Evolutionary conservation across 2,329 filamentous ascomycete genomes (phyloP).

Genomic region (Niveomyces coronatus): DNA sequence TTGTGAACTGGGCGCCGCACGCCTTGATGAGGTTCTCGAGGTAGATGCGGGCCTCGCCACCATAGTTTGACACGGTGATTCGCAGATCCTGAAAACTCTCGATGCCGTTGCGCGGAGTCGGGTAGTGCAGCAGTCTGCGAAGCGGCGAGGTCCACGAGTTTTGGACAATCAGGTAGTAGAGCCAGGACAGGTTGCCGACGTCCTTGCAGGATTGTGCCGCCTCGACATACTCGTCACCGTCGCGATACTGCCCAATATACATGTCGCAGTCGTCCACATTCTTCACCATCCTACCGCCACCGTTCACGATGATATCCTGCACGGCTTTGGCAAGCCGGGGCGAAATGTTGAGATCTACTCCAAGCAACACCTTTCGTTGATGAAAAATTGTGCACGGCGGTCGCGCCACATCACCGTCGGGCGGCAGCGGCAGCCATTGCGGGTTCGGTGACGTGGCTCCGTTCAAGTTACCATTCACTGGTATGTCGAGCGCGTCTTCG

Average conservation of each 20-base stretch:
- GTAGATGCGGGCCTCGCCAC: constrained; percentile 85
- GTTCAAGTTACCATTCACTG: constrained; percentile 49
- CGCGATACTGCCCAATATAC: constrained; percentile 79
- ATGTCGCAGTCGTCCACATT: constrained; percentile 64
- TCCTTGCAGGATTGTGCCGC: constrained; percentile 71
- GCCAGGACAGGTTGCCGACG: constrained; percentile 87
- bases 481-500: constrained; percentile 46
- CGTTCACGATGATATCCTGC: constrained; percentile 56
- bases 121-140: constrained; percentile 79
- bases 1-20: constrained; percentile 80
- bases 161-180: constrained; percentile 82
- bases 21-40: constrained; percentile 84
- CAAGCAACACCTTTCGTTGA: constrained; percentile 67
- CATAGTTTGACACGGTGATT: constrained; percentile 94
- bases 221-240: constrained; percentile 64
- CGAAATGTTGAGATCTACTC: constrained; percentile 61
- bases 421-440: constrained; percentile 32
- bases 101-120: constrained; percentile 65
- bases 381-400: constrained; percentile 64
- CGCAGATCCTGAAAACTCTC: constrained; percentile 65
- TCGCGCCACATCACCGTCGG: constrained; percentile 30
- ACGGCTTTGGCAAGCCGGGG: constrained; percentile 57
- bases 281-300: constrained; percentile 59
- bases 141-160: constrained; percentile 84
- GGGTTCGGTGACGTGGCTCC: constrained; percentile 51